Percentiles rank a stretch among this genome's conserved stretches.
These are phyloP conservation scores for Neopestalotiopsis sp. DNA, from an alignment of 2,329 filamentous ascomycete genomes.

Conservation along the genomic window DNA sequence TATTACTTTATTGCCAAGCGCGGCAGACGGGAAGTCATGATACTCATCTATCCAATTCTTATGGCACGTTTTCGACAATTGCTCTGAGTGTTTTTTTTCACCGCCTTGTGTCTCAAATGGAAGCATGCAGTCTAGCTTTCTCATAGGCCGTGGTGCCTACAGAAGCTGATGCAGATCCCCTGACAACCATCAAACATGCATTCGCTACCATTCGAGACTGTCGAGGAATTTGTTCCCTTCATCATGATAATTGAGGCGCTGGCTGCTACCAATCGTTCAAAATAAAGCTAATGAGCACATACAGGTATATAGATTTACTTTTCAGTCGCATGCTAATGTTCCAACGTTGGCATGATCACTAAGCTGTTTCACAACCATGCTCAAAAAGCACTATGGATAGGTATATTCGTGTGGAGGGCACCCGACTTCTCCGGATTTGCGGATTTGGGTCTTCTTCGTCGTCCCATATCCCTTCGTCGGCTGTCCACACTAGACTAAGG, in stretches of 20 bases:
- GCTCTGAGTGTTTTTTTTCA: background rate
- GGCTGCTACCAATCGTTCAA: background rate
- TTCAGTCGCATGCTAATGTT: background rate
- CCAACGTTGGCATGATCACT: background rate
- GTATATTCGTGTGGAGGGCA: background rate
- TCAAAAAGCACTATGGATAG: background rate
- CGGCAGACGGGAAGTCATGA: conserved; percentile 4
- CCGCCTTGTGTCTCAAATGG: background rate
- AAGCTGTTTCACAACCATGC: background rate
- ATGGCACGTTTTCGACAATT: conserved; percentile 1
- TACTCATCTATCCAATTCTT: background rate
- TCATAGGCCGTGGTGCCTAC: background rate
- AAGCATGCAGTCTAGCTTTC: background rate
- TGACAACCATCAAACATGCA: background rate
- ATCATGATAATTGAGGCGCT: background rate
- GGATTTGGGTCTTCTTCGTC: background rate
- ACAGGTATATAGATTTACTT: background rate
- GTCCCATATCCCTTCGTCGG: background rate
- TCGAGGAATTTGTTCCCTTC: too few relatives aligned
- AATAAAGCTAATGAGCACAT: background rate
- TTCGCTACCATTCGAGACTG: background rate
- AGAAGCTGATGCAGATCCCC: background rate
- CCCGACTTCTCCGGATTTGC: background rate
- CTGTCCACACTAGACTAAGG: conserved; percentile 2
- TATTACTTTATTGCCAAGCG: background rate